Percentiles rank a stretch among this genome's conserved stretches.
Conservation (phyloP, 2,329 filamentous ascomycete species). For the Blumeria graminis region DNA sequence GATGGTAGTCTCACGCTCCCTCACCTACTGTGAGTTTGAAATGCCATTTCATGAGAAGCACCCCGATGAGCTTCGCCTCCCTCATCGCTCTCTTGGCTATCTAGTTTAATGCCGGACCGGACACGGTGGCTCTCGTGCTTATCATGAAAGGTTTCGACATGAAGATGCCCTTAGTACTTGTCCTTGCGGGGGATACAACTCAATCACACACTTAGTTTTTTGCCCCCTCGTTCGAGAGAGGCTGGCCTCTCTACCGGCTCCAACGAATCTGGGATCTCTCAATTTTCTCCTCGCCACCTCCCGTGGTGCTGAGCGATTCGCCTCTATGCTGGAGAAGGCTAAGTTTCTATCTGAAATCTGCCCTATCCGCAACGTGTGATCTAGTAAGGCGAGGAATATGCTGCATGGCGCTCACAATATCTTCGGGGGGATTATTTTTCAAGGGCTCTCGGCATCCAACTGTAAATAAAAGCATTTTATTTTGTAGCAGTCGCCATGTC, state of each 20-base stretch:
- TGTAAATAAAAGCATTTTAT: not conserved
- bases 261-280: not conserved
- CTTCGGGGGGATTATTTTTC: not conserved
- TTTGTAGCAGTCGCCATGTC: not conserved
- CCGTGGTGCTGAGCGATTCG: not conserved
- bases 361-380: not conserved
- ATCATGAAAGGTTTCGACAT: not conserved
- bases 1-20: not conserved
- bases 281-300: not conserved
- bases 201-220: not conserved
- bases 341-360: not conserved
- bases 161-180: not conserved
- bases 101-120: too few species aligned
- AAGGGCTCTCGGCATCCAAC: not conserved
- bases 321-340: not conserved
- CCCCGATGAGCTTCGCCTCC: not conserved
- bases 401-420: not conserved
- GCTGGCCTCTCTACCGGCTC: not conserved
- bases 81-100: not conserved
- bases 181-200: not conserved
- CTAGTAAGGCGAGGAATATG: not conserved
- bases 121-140: not conserved
- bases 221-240: not conserved
- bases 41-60: not conserved
- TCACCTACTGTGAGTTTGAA: not conserved